phyloP scores from a whole-genome alignment of 148 eudicot genomes.

The Silene latifolia region DNA sequence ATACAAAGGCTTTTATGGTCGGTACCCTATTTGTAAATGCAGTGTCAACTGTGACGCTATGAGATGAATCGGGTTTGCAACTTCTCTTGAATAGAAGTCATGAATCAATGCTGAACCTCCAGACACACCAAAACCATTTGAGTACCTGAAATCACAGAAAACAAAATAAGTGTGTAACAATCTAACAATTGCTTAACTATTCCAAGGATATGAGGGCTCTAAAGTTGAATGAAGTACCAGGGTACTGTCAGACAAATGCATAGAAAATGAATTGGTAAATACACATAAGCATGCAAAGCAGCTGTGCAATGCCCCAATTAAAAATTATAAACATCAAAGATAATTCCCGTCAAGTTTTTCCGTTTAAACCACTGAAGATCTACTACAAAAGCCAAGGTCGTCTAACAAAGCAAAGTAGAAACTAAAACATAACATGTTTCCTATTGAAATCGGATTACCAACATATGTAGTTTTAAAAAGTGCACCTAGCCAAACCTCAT shows the following conservation, averaged over 20 bases:
- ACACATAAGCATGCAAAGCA: background rate
- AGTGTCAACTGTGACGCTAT: slow-evolving; percentile 84
- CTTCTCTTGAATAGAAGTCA: slow-evolving; percentile 86
- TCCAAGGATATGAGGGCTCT: background rate
- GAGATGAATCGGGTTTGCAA: slow-evolving; percentile 70
- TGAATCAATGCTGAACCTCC: slow-evolving; percentile 93
- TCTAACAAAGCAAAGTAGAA: background rate
- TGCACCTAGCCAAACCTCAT: too few species aligned
- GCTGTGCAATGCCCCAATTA: too few species aligned
- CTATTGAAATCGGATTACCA: background rate
- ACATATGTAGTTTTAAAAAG: too few species aligned
- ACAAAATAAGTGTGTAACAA: background rate
- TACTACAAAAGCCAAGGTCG: background rate
- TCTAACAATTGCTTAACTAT: background rate
- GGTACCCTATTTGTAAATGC: slow-evolving; percentile 70
- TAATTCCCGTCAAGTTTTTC: background rate
- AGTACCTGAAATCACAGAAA: slow-evolving; percentile 54
- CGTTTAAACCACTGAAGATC: background rate
- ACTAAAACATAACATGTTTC: background rate
- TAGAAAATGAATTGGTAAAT: background rate
- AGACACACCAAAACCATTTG: slow-evolving; percentile 87
- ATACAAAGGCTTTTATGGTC: slow-evolving; percentile 73
- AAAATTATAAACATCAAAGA: background rate
- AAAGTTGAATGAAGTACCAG: background rate
- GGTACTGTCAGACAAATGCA: background rate